These are phyloP conservation scores for Lepidopterella palustris DNA, from an alignment of 495 filamentous ascomycete species.

Conservation along the genomic window DNA sequence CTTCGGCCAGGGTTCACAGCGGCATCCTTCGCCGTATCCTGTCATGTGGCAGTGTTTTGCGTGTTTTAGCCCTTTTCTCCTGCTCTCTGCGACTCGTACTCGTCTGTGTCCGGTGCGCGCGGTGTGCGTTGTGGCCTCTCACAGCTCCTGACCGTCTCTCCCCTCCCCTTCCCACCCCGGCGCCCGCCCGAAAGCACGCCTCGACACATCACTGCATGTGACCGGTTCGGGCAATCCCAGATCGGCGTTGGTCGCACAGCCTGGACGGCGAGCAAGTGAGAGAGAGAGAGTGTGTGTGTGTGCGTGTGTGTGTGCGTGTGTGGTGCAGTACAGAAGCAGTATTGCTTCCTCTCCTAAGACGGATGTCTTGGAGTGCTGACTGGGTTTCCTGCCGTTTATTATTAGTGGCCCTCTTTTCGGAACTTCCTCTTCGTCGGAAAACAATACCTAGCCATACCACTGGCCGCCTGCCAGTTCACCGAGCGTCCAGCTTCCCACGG, in stretches of 20 bases:
- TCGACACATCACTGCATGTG: conserved; percentile 19
- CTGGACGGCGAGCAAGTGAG: conserved; percentile 4
- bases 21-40: not conserved
- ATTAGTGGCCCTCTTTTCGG: not conserved
- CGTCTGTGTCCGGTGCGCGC: too few relatives aligned
- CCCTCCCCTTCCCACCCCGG: not conserved
- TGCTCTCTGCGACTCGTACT: too few relatives aligned
- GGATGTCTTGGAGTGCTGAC: too few relatives aligned
- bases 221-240: conserved; percentile 12
- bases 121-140: too few relatives aligned
- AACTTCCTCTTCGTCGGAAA: too few relatives aligned
- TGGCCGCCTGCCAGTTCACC: not conserved
- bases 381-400: too few relatives aligned
- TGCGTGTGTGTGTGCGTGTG: too few relatives aligned
- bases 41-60: not conserved
- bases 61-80: not conserved
- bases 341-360: too few relatives aligned
- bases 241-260: conserved; percentile 22
- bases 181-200: not conserved
- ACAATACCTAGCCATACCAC: too few relatives aligned
- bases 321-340: not conserved
- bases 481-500: too few relatives aligned
- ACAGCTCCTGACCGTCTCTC: not conserved
- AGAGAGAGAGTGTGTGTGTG: conserved; percentile 3
- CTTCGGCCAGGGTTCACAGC: too few relatives aligned